Base-by-base conservation (phyloP, 2,329 filamentous ascomycete species). In the Cordyceps farinosa region DNA sequence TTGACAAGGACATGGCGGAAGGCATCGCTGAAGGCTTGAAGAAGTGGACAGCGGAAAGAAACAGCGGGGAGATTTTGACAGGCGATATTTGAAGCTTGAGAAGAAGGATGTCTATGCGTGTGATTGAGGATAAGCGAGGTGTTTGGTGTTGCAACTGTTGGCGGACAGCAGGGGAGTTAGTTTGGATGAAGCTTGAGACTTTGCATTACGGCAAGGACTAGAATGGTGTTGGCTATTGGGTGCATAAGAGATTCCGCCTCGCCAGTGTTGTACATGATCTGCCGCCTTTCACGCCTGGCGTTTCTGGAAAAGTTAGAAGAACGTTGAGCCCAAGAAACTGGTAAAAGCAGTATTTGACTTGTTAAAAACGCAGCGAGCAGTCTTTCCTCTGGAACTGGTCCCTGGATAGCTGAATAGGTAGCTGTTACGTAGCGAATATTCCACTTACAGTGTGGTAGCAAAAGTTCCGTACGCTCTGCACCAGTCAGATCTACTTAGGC, bases 21-120 rank as follows among this genome's bases (percentile, higher is more conserved):
- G 70, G 71, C 1, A 40, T 81, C 61, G 65, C 69, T 42, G 67
- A 74, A 22, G 80, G 79, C 0, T 72, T 79, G 66, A 72, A 70
- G 59, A 67, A 67, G 32, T 81, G 77, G 75, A 74, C 74, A 4
- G 57, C 67, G 27, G 67, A 75, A 54, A 74, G 67, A 65, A 70
- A 79, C 64, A 78, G 77, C 5, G 65, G 69, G n/a, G 66, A 66
- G 42, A 65, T 69, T n/a, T 13, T 44, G 48, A 47, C 44, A 15
- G 38, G n/a, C 57, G 45, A 60, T 22, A 63, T 47, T 47, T 61
- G 58, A 64, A 17, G 13, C 7, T 30, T 51, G 27, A 40, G 56
- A 27, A n/a, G n/a, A 6, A n/a, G 5, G 42, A 8, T 57, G 54
- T 34, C 22, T 4, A 29, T 15, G 29, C 3, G 17, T n/a, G 27